A percentile compares a stretch with the other conserved stretches of the same genome.
Evolutionary conservation across 202 grass and related monocot genomes (phyloP).

Genomic region (Carex sylvatica): DNA sequence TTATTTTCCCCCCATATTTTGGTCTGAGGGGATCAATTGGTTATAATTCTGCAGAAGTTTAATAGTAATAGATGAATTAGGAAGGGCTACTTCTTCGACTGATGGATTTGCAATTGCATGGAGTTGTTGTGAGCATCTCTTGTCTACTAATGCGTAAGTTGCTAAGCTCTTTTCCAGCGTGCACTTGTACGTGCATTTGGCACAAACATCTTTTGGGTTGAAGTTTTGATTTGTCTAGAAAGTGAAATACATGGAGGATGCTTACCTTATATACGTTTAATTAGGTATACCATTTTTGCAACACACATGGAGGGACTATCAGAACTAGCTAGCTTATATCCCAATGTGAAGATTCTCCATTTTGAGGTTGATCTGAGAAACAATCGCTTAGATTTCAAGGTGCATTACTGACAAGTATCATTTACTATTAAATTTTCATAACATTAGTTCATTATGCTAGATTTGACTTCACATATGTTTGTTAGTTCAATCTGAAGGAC

Average conservation of each 20-base stretch:
- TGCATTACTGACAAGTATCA: conserved; percentile 9
- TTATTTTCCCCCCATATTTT: neutral
- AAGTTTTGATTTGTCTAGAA: neutral
- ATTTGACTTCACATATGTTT: conserved; percentile 13
- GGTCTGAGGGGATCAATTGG: neutral
- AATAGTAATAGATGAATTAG: conserved; percentile 94
- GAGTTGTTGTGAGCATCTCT: conserved; percentile 91
- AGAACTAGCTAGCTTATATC: conserved; percentile 85
- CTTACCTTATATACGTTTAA: conserved; percentile 11
- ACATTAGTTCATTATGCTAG: neutral
- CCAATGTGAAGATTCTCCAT: conserved; percentile 94
- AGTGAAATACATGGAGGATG: neutral
- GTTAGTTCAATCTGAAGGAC: conserved; percentile 73
- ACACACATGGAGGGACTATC: conserved; percentile 92
- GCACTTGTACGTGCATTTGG: neutral
- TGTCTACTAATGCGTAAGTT: conserved; percentile 72
- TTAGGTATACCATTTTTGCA: conserved; percentile 84
- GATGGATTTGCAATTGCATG: conserved; percentile 99
- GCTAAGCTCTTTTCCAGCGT: neutral
- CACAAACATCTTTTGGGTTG: neutral
- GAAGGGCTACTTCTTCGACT: conserved; percentile 88
- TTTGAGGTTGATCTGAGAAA: conserved; percentile 86
- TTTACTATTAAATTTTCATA: neutral
- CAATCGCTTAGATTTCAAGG: conserved; percentile 89
- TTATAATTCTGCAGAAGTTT: conserved; percentile 51